Evolutionary conservation across 306 rosid species (phyloP).

Genomic region (Ochetophila trinervis): DNA sequence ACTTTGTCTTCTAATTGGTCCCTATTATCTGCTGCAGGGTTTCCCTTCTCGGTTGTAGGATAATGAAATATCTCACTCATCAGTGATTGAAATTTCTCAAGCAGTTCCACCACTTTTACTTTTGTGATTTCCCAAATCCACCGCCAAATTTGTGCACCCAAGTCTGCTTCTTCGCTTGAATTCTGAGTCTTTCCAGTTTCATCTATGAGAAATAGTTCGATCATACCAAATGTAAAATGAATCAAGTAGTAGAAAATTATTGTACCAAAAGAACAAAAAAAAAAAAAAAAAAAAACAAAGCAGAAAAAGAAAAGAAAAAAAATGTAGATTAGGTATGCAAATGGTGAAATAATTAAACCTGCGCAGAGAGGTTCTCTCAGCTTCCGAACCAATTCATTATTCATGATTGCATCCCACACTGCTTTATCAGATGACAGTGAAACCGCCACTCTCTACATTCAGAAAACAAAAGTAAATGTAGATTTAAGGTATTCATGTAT

Average conservation of each 20-base stretch:
- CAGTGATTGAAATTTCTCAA: slow-evolving; percentile 46
- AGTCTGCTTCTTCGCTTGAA: slow-evolving; percentile 22
- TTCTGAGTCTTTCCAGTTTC: slow-evolving; percentile 27
- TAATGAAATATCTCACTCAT: slow-evolving; percentile 38
- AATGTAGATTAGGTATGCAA: neutral
- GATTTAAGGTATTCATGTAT: too few relatives aligned
- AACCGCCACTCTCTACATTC: slow-evolving; percentile 57
- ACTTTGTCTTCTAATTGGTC: slow-evolving; percentile 43
- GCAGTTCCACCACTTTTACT: slow-evolving; percentile 44
- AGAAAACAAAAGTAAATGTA: neutral
- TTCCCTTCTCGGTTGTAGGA: slow-evolving; percentile 13
- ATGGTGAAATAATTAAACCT: slow-evolving; percentile 34
- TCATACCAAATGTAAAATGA: neutral
- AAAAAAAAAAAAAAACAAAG: neutral
- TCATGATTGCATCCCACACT: slow-evolving; percentile 61
- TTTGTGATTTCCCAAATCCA: slow-evolving; percentile 47
- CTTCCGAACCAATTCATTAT: slow-evolving; percentile 41
- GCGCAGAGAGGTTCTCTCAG: slow-evolving; percentile 36
- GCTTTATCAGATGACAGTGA: slow-evolving; percentile 63
- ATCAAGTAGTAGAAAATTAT: neutral
- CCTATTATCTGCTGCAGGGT: slow-evolving; percentile 10
- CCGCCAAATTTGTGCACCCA: slow-evolving; percentile 24
- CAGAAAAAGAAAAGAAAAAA: neutral
- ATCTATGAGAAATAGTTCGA: slow-evolving; percentile 20
- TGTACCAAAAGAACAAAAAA: neutral